Percentiles rank a stretch among this genome's conserved stretches.
phyloP scores from a whole-genome alignment of 306 rosid genomes.

The Benincasa hispida region DNA sequence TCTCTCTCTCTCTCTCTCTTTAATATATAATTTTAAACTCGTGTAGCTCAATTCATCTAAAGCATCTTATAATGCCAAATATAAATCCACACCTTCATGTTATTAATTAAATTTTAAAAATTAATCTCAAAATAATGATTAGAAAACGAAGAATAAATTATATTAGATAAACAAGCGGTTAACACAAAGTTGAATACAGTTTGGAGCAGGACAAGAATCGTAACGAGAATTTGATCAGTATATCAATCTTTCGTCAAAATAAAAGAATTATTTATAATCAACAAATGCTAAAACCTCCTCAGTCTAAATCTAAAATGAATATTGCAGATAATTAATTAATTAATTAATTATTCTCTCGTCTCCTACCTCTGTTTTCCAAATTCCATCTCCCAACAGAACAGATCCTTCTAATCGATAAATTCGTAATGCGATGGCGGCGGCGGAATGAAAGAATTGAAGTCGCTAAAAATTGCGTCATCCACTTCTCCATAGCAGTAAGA shows the following conservation, averaged over 20 bases:
- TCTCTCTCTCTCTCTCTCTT: no score
- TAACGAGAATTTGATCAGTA: background rate
- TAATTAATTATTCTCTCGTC: background rate
- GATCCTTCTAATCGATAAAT: conserved; percentile 7
- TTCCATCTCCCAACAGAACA: background rate
- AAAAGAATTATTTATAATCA: background rate
- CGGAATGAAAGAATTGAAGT: conserved; percentile 21
- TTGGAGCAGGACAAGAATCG: background rate
- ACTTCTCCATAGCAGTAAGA: conserved; percentile 18
- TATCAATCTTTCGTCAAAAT: background rate
- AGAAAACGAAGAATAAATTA: background rate
- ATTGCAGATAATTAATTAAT: background rate
- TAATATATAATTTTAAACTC: no score
- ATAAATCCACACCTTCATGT: no score
- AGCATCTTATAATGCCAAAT: no score
- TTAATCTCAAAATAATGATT: no score
- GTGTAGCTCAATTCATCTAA: no score
- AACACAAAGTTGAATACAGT: background rate
- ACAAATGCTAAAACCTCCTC: background rate
- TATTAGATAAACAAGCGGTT: background rate
- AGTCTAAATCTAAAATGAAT: background rate
- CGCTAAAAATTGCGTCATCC: conserved; percentile 22
- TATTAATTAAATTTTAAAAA: no score
- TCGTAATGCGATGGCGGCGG: conserved; percentile 22
- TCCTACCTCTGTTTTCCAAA: background rate